A percentile compares a stretch with the other conserved stretches of the same genome.
Evolutionary conservation across 2,329 filamentous ascomycete species (phyloP).

Genomic region (Rhexocercosporidium sp.): DNA sequence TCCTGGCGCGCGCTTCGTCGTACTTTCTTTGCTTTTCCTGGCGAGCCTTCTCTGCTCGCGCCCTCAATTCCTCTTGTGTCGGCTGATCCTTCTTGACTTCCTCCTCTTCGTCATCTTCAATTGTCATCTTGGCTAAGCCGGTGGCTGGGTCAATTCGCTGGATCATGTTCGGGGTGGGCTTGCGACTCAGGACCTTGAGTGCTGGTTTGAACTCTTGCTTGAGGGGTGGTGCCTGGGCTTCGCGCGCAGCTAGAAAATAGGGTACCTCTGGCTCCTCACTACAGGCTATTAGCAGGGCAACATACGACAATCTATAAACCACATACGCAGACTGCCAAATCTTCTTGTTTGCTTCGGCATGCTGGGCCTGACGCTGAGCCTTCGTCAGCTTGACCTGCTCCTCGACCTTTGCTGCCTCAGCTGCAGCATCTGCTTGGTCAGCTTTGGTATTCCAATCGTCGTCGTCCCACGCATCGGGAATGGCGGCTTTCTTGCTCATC

Average conservation of each 20-base stretch:
- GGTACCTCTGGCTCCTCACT: constrained; percentile 73
- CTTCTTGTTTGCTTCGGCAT: constrained; percentile 82
- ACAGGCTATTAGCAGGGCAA: background rate
- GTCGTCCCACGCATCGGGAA: constrained; percentile 85
- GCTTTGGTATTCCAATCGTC: constrained; percentile 80
- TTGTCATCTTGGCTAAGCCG: constrained; percentile 52
- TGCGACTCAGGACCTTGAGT: constrained; percentile 84
- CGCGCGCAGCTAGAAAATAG: constrained; percentile 73
- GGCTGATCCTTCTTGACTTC: constrained; percentile 68
- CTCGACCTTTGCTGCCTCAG: constrained; percentile 28
- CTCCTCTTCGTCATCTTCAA: constrained; percentile 67
- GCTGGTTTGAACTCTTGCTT: constrained; percentile 78
- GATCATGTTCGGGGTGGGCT: constrained; percentile 66
- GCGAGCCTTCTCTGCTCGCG: constrained; percentile 76
- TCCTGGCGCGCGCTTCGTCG: constrained; percentile 84
- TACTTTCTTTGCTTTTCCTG: constrained; percentile 93
- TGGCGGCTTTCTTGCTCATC: constrained; percentile 48
- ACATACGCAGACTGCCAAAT: constrained; percentile 88
- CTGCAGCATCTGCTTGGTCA: constrained; percentile 55
- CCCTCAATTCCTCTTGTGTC: constrained; percentile 77
- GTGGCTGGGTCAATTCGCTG: constrained; percentile 61
- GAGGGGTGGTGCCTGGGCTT: constrained; percentile 60
- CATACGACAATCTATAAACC: background rate
- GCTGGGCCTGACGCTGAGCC: constrained; percentile 78
- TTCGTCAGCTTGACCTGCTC: constrained; percentile 60